A percentile compares a stretch with the other conserved stretches of the same genome.
These are phyloP conservation scores for Dioscorea alata DNA, from an alignment of 106 monocot species.

Conservation along the genomic window DNA sequence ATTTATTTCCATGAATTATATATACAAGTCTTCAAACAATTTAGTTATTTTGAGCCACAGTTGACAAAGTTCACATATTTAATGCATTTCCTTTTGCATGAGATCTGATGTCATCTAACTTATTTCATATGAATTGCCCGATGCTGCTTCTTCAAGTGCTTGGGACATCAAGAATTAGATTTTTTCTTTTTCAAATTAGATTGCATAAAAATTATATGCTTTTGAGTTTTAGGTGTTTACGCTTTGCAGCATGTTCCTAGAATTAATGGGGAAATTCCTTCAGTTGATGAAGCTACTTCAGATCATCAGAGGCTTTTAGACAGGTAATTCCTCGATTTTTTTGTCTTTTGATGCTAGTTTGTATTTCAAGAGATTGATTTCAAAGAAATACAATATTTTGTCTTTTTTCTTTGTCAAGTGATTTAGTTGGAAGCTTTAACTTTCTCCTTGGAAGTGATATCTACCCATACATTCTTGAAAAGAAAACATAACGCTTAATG, in stretches of 20 bases:
- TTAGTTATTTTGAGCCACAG: neutral
- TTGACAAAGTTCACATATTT: neutral
- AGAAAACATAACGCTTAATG: no score
- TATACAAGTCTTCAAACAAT: neutral
- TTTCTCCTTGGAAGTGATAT: neutral
- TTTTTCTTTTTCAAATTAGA: neutral
- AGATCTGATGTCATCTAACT: neutral
- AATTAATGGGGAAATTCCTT: conserved; percentile 63
- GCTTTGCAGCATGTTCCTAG: conserved; percentile 52
- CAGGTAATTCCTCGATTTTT: conserved; percentile 13
- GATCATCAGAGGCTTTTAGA: conserved; percentile 75
- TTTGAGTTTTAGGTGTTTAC: neutral
- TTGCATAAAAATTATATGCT: neutral
- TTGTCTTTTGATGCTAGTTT: neutral
- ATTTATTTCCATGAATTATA: neutral
- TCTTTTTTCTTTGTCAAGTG: neutral
- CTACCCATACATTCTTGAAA: neutral
- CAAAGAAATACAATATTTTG: neutral
- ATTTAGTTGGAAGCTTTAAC: neutral
- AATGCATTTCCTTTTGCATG: neutral
- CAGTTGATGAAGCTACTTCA: conserved; percentile 64
- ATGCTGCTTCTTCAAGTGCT: neutral
- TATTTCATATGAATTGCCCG: neutral
- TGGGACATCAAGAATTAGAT: no score
- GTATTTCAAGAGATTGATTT: neutral